These are phyloP conservation scores for Annulohypoxylon stygium DNA, from an alignment of 495 filamentous ascomycete species.

Conservation along the genomic window DNA sequence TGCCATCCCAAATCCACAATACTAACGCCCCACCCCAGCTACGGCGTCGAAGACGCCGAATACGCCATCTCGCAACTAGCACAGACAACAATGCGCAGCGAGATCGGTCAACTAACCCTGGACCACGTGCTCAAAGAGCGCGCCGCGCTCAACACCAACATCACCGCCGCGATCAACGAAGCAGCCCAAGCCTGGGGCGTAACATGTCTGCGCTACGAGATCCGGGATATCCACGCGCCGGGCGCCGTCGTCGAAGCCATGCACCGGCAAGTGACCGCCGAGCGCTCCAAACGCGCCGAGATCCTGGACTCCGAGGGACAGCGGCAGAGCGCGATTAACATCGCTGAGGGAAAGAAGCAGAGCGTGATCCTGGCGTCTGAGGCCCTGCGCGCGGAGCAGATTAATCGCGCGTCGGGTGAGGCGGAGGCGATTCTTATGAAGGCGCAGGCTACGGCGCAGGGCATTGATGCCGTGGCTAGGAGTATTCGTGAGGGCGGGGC, in stretches of 20 bases:
- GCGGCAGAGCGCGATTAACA: constrained; percentile 96
- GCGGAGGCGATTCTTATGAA: constrained; percentile 90
- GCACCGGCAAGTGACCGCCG: constrained; percentile 97
- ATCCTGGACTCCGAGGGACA: constrained; percentile 97
- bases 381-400: constrained; percentile 88
- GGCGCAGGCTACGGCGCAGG: constrained; percentile 85
- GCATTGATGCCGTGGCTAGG: constrained; percentile 86
- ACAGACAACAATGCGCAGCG: constrained; percentile 98
- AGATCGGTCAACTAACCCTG: constrained; percentile 95
- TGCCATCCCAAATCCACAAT: background rate
- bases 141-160: constrained; percentile 94
- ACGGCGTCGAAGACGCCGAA: constrained; percentile 98
- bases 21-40: constrained; percentile 66
- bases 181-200: constrained; percentile 97
- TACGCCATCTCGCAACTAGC: constrained; percentile 98
- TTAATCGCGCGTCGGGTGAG: constrained; percentile 92
- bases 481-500: constrained; percentile 77
- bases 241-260: constrained; percentile 93
- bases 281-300: constrained; percentile 95
- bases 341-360: constrained; percentile 96
- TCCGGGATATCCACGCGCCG: constrained; percentile 96
- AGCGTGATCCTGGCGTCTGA: constrained; percentile 95
- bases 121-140: constrained; percentile 98
- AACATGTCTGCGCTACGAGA: constrained; percentile 95
- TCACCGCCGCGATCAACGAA: constrained; percentile 97